Conservation (phyloP, 768 basidiomycete genomes). For the Suillus weaverae region DNA sequence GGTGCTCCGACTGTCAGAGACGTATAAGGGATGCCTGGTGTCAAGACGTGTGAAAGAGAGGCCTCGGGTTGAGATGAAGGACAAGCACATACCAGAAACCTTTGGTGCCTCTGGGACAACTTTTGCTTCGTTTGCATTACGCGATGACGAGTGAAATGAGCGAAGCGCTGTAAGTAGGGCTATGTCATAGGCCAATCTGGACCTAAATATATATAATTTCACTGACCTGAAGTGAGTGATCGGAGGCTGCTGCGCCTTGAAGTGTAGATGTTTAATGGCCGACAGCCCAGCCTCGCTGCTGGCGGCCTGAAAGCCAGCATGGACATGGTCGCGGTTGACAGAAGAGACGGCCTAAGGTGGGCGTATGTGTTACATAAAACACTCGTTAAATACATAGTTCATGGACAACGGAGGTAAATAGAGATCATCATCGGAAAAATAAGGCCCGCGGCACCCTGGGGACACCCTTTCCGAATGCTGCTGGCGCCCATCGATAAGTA, state of each 20-base stretch:
- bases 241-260: constrained; percentile 16
- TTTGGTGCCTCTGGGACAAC: constrained; percentile 18
- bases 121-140: constrained; percentile 22
- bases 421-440: constrained; percentile 5
- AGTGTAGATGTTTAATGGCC: constrained; percentile 18
- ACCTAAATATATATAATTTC: not conserved
- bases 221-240: constrained; percentile 26
- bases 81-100: constrained; percentile 25
- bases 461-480: not conserved
- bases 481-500: not conserved
- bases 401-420: constrained; percentile 4
- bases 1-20: constrained; percentile 76
- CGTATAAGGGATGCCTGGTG: constrained; percentile 63
- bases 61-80: not conserved
- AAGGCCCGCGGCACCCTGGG: not conserved
- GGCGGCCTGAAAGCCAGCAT: constrained; percentile 33
- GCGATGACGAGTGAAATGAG: constrained; percentile 32
- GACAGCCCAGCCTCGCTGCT: constrained; percentile 22
- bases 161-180: constrained; percentile 23
- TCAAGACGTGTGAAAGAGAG: constrained; percentile 3
- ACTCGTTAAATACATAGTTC: constrained; percentile 6
- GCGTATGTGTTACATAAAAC: constrained; percentile 28
- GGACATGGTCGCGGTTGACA: constrained; percentile 30
- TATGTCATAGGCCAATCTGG: not conserved
- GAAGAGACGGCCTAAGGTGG: constrained; percentile 13